These are phyloP conservation scores for Coccinonectria pachysandricola DNA, from an alignment of 2,329 filamentous ascomycete genomes.

Conservation along the genomic window DNA sequence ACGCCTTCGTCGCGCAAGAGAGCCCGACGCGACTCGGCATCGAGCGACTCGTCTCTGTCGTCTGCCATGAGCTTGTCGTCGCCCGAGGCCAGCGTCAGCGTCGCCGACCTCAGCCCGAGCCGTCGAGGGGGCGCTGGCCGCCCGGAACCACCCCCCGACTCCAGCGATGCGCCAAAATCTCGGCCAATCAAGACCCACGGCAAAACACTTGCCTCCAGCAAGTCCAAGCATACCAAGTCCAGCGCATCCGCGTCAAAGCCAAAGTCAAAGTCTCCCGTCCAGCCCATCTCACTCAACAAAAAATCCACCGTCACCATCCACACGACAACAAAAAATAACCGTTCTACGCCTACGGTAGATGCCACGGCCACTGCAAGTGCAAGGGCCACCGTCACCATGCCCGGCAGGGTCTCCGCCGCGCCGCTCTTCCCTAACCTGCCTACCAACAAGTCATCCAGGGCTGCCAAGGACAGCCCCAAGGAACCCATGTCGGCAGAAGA, in stretches of 20 bases:
- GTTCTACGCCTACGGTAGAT: conserved; percentile 7
- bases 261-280: conserved; percentile 8
- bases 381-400: conserved; percentile 28
- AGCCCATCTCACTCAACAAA: conserved; percentile 9
- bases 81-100: conserved; percentile 25
- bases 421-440: conserved; percentile 24
- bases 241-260: conserved; percentile 26
- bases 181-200: conserved; percentile 31
- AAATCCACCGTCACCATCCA: conserved; percentile 6
- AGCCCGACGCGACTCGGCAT: conserved; percentile 26
- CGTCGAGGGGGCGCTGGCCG: conserved; percentile 17
- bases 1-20: conserved; percentile 29
- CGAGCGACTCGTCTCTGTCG: conserved; percentile 34
- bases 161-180: conserved; percentile 28
- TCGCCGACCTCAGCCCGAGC: conserved; percentile 18
- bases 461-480: conserved; percentile 20
- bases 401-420: conserved; percentile 26
- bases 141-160: conserved; percentile 16
- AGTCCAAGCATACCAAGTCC: conserved; percentile 25
- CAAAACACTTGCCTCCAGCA: conserved; percentile 29
- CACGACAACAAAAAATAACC: too few relatives aligned
- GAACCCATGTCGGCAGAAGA: conserved; percentile 20
- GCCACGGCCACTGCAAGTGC: conserved; percentile 16
- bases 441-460: conserved; percentile 17
- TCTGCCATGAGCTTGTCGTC: conserved; percentile 30